phyloP scores from a whole-genome alignment of 768 basidiomycete genomes.

The Phanerochaete sordida region DNA sequence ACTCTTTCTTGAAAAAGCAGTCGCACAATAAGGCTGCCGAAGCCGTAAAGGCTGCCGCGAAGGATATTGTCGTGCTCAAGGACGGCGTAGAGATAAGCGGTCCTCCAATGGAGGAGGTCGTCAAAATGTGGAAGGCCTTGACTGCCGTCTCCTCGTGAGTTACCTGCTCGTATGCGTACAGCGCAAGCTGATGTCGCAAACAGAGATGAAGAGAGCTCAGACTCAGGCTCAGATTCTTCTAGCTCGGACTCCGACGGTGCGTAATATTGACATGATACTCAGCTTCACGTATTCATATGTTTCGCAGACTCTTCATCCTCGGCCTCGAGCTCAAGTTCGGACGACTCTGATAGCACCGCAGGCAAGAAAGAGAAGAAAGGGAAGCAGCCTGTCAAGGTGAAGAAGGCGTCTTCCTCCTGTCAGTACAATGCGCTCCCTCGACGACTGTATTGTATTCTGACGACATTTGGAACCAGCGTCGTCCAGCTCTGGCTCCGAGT shows the following conservation, averaged over 20 bases:
- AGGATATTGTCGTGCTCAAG: slow-evolving; percentile 55
- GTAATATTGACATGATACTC: not conserved
- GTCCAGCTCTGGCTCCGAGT: slow-evolving; percentile 23
- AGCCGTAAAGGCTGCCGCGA: slow-evolving; percentile 72
- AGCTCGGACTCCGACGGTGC: not conserved
- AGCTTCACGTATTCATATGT: not conserved
- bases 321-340: slow-evolving; percentile 25
- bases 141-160: slow-evolving; percentile 25
- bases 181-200: not conserved
- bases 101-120: slow-evolving; percentile 59
- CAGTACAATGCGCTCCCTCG: not conserved
- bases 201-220: not conserved
- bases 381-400: not conserved
- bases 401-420: slow-evolving; percentile 22
- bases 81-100: slow-evolving; percentile 46
- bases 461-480: not conserved
- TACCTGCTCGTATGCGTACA: not conserved
- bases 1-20: slow-evolving; percentile 66
- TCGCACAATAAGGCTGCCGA: slow-evolving; percentile 69
- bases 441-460: not conserved
- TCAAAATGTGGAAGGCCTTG: slow-evolving; percentile 58
- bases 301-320: slow-evolving; percentile 15
- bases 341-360: slow-evolving; percentile 20
- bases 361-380: slow-evolving; percentile 4
- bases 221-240: not conserved